phyloP scores from a whole-genome alignment of 208 protist genomes.

The Hexamita inflata region DNA sequence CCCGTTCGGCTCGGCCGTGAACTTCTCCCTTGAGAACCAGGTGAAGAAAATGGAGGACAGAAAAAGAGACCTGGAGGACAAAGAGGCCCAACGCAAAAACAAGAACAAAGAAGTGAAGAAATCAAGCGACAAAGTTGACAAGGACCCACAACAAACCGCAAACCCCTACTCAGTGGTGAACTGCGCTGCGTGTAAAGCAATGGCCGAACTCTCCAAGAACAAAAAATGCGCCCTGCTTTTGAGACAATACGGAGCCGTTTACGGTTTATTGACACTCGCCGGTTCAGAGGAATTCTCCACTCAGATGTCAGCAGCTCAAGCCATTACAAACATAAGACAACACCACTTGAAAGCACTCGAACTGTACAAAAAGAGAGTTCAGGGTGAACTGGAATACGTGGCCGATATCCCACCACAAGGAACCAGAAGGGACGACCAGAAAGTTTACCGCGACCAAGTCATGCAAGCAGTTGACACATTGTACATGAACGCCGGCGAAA shows the following conservation, averaged over 20 bases:
- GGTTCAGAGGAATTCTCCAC: not conserved
- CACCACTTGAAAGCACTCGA: not conserved
- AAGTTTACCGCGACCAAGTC: too few relatives aligned
- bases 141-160: not conserved
- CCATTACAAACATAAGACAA: conserved; percentile 10
- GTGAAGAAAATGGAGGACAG: too few relatives aligned
- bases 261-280: conserved; percentile 8
- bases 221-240: conserved; percentile 25
- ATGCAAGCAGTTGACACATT: too few relatives aligned
- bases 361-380: not conserved
- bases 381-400: not conserved
- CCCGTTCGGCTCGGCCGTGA: not conserved
- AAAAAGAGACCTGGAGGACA: too few relatives aligned
- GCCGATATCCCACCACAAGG: too few relatives aligned
- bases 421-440: too few relatives aligned
- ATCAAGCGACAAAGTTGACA: too few relatives aligned
- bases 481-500: too few relatives aligned
- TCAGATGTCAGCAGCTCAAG: not conserved
- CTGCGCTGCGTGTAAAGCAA: not conserved
- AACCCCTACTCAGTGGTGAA: conserved; percentile 17
- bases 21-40: not conserved
- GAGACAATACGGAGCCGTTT: conserved; percentile 7
- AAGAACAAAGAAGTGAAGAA: too few relatives aligned
- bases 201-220: conserved; percentile 7
- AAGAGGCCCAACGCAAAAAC: too few relatives aligned